These are phyloP conservation scores for Vitis hybrid DNA, from an alignment of 177 flowering plant genomes.

Conservation along the genomic window DNA sequence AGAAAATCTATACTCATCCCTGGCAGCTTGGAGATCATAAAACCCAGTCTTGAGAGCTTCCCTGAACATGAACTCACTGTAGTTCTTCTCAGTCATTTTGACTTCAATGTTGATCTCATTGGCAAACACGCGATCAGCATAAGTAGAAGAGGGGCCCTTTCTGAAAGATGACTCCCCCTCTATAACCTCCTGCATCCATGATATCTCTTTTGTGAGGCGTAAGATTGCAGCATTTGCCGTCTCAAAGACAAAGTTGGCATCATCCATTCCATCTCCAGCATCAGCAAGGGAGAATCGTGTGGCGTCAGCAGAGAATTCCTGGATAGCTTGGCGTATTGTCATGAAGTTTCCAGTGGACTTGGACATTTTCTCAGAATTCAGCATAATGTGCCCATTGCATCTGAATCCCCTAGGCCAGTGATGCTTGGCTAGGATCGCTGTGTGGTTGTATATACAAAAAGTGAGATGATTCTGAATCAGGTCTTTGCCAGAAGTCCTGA, in stretches of 20 bases:
- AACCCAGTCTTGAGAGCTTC: constrained; percentile 90
- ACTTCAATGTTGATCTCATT: constrained; percentile 87
- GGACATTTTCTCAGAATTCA: constrained; percentile 93
- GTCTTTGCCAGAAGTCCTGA: constrained; percentile 90
- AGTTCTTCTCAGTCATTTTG: constrained; percentile 58
- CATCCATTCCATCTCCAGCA: constrained; percentile 98
- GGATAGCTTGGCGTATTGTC: constrained; percentile 78
- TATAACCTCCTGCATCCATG: constrained; percentile 91
- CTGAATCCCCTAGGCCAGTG: constrained; percentile 89
- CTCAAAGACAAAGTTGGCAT: constrained; percentile 92
- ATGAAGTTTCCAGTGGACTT: constrained; percentile 91
- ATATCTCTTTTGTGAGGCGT: constrained; percentile 79
- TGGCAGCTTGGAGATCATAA: constrained; percentile 89
- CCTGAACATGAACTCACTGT: constrained; percentile 66
- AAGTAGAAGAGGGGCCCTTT: constrained; percentile 56
- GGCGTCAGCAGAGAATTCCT: constrained; percentile 93
- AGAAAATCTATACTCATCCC: constrained; percentile 85
- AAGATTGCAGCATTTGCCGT: constrained; percentile 89
- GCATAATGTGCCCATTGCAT: constrained; percentile 93
- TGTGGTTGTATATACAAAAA: constrained; percentile 83
- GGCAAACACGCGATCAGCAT: constrained; percentile 86
- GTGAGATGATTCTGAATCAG: constrained; percentile 92
- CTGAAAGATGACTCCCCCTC: constrained; percentile 63
- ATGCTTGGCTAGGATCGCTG: constrained; percentile 56
- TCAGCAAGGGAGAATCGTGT: constrained; percentile 91